Conservation (phyloP, 257 asterid genomes). For the Plectranthus barbatus region DNA sequence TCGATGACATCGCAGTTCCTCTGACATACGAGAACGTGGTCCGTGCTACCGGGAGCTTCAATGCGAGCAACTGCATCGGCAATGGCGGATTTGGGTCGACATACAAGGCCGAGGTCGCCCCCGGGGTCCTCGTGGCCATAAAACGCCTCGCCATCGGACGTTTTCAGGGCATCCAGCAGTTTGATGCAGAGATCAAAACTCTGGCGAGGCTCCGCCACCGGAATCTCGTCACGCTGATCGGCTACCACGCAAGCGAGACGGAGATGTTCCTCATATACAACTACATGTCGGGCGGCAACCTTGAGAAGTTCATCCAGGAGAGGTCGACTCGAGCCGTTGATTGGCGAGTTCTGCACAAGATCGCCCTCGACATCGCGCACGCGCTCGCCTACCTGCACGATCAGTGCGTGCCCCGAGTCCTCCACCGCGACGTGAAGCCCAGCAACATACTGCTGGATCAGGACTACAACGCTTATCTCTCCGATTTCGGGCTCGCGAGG, state of each 20-base stretch:
- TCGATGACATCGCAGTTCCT: conserved; percentile 68
- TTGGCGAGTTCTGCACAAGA: conserved; percentile 86
- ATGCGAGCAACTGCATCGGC: conserved; percentile 87
- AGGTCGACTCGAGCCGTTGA: conserved; percentile 68
- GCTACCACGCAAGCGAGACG: conserved; percentile 79
- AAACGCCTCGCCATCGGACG: conserved; percentile 86
- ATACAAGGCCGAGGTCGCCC: conserved; percentile 87
- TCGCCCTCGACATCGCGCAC: conserved; percentile 72
- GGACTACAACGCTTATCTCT: conserved; percentile 69
- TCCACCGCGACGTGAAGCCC: conserved; percentile 93
- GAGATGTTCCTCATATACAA: conserved; percentile 88
- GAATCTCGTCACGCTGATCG: conserved; percentile 85
- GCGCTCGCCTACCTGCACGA: conserved; percentile 92
- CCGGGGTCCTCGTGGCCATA: conserved; percentile 76
- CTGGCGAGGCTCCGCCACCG: conserved; percentile 74
- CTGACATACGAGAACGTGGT: conserved; percentile 75
- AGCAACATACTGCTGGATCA: conserved; percentile 82
- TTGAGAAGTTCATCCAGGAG: conserved; percentile 76
- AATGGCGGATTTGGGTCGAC: conserved; percentile 95
- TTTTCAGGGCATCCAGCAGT: conserved; percentile 57
- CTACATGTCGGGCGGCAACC: conserved; percentile 75
- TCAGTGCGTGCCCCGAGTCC: conserved; percentile 87
- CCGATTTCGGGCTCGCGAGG: conserved; percentile 83
- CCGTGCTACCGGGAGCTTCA: conserved; percentile 71
- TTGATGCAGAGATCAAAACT: conserved; percentile 78